Percentiles rank a stretch among this genome's conserved stretches.
phyloP scores from a whole-genome alignment of 352 stramenopile genomes.

The Phytopythium montanum region DNA sequence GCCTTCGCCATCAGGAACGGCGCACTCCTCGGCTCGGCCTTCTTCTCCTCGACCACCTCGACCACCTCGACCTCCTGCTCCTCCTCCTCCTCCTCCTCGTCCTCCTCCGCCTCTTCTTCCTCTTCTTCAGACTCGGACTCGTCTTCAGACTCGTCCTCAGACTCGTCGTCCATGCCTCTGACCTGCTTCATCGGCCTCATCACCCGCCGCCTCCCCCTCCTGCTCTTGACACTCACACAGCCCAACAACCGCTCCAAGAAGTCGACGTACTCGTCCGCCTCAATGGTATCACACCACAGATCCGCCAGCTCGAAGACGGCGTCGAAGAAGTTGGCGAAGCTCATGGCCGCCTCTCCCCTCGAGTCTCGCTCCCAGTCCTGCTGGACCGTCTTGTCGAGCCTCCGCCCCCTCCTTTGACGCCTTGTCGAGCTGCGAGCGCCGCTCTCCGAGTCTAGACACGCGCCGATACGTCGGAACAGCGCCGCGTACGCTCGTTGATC shows the following conservation, averaged over 20 bases:
- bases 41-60: conserved; percentile 7
- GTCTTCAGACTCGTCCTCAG: conserved; percentile 25
- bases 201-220: conserved; percentile 21
- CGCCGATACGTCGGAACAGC: conserved; percentile 58
- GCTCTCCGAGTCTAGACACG: conserved; percentile 40
- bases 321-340: conserved; percentile 68
- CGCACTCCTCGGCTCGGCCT: neutral
- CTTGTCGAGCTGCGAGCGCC: neutral
- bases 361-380: conserved; percentile 68
- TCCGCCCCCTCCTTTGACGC: conserved; percentile 17
- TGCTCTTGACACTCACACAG: conserved; percentile 31
- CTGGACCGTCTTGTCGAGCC: conserved; percentile 41
- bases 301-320: conserved; percentile 70
- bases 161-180: conserved; percentile 42
- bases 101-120: conserved; percentile 25
- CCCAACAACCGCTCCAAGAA: conserved; percentile 44
- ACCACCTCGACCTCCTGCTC: conserved; percentile 20
- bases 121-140: conserved; percentile 23
- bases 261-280: conserved; percentile 55
- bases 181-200: conserved; percentile 45
- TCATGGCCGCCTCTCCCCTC: conserved; percentile 50
- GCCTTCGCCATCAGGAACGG: conserved; percentile 18
- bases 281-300: conserved; percentile 71
- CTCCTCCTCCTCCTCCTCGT: conserved; percentile 10
- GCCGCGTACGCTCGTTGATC: conserved; percentile 42